Conservation (phyloP, 306 rosid species). For the Chamaecrista fasciculata region DNA sequence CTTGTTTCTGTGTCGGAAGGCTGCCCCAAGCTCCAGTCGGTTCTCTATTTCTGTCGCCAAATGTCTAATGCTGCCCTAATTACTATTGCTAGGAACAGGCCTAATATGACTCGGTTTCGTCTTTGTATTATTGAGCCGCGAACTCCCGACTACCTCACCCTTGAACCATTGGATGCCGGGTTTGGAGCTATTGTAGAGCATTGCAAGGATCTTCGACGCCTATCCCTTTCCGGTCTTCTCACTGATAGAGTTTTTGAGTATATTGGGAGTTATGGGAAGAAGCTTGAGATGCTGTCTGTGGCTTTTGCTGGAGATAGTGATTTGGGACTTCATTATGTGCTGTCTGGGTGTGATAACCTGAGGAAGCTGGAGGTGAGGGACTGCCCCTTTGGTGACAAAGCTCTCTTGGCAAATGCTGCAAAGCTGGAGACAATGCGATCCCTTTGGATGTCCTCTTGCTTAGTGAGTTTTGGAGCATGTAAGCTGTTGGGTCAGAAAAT, state of each 20-base stretch:
- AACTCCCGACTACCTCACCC: slow-evolving; percentile 72
- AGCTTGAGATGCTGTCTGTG: slow-evolving; percentile 94
- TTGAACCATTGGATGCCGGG: slow-evolving; percentile 70
- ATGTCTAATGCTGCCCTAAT: slow-evolving; percentile 80
- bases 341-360: slow-evolving; percentile 94
- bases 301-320: slow-evolving; percentile 98
- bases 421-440: slow-evolving; percentile 99
- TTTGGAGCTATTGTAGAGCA: slow-evolving; percentile 98
- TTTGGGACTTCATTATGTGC: slow-evolving; percentile 82
- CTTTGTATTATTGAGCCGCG: slow-evolving; percentile 88
- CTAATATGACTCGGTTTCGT: slow-evolving; percentile 84
- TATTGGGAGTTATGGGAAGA: slow-evolving; percentile 70
- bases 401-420: slow-evolving; percentile 97
- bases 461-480: slow-evolving; percentile 92
- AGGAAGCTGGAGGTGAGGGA: slow-evolving; percentile 97
- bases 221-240: slow-evolving; percentile 85
- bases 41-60: slow-evolving; percentile 93
- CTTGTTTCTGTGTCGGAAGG: slow-evolving; percentile 89
- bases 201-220: slow-evolving; percentile 85
- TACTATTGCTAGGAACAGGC: slow-evolving; percentile 78
- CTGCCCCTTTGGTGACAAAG: slow-evolving; percentile 97
- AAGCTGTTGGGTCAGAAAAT: slow-evolving; percentile 84
- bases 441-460: slow-evolving; percentile 99
- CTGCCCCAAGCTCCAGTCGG: slow-evolving; percentile 91
- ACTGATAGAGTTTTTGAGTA: slow-evolving; percentile 81